Conservation (phyloP, 495 filamentous ascomycete genomes). For the Chaetomium fimeti region DNA sequence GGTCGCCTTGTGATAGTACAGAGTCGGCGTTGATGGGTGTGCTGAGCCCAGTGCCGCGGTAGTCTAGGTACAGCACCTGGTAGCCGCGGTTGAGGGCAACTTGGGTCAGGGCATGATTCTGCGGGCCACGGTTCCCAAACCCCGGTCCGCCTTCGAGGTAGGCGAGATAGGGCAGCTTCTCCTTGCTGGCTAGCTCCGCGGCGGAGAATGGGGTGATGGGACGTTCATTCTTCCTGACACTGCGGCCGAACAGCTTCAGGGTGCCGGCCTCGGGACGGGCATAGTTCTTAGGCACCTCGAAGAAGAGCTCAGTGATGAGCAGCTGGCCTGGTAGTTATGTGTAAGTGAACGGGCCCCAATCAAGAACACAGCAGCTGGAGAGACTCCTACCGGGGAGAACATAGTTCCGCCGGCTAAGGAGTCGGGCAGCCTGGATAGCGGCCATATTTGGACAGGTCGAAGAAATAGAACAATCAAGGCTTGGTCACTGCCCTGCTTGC, state of each 20-base stretch:
- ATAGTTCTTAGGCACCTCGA: conserved; percentile 80
- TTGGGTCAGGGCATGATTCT: conserved; percentile 64
- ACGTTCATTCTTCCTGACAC: conserved; percentile 60
- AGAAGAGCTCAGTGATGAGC: conserved; percentile 75
- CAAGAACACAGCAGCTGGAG: background rate
- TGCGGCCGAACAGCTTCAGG: conserved; percentile 73
- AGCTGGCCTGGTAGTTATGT: conserved; percentile 64
- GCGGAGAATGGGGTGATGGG: conserved; percentile 50
- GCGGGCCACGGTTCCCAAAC: conserved; percentile 68
- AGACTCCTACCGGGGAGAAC: conserved; percentile 29
- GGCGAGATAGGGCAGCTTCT: conserved; percentile 53
- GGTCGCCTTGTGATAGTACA: conserved; percentile 62
- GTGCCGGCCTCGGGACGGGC: conserved; percentile 57
- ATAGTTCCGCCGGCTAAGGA: conserved; percentile 28
- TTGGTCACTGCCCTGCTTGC: background rate
- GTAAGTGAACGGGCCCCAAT: background rate
- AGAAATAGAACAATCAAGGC: background rate
- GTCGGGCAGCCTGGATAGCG: conserved; percentile 23
- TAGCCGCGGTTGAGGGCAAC: conserved; percentile 78
- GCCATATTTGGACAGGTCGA: conserved; percentile 9
- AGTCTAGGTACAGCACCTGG: conserved; percentile 80
- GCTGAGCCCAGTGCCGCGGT: conserved; percentile 84
- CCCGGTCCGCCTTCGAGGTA: conserved; percentile 77
- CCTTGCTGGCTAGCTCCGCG: conserved; percentile 43
- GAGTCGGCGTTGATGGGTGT: conserved; percentile 70